Evolutionary conservation across 164 flowering plant species (phyloP), one percentile per base, ranked within the genome.

Genomic region (Magnolia officinalis): DNA sequence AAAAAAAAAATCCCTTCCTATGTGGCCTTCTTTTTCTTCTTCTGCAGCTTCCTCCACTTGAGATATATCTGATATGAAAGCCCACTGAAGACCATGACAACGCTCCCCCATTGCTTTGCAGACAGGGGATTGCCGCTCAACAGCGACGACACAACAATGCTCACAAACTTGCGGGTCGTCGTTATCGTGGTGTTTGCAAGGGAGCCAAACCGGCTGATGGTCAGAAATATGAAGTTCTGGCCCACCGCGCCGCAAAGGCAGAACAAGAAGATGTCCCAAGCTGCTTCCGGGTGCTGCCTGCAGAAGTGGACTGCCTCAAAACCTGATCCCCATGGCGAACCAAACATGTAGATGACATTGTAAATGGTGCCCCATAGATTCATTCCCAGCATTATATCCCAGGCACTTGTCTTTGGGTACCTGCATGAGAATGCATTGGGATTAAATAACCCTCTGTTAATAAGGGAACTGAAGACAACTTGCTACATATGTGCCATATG

Each of bases 311-410:
- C 76, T 37, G 98, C 96, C 79, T 89, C 90, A 70, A 78, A 94
- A 18, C 99, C 99, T 19, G 80, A 89, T 21, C 87, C 97, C 23
- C 78, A 81, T 1, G 98, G 92, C 94, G 89, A 92, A 26, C 93
- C 93, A 80, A 96, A 96, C 99, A 94, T 96, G 91, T 89, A 94
- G 21, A 91, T 63, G 85, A 91, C 58, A 81, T 92, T 96, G 89
- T 96, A 96, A 71, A 94, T 88, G 67, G 97, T 92, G 13, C 99
- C 98, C 99, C 99, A 96, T 63, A 96, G 85, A 77, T 96, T 96
- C 99, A 96, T 96, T 66, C 99, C 99, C 66, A 94, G 76, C 99
- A 96, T 94, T 80, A 96, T 96, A 65, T 92, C 94, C 99, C 99
- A 94, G 9, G 98, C 99, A 80, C 86, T 90, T 23, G 99, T 96